Evolutionary conservation across 768 basidiomycete genomes (phyloP), one percentile per base, ranked within the genome.

Genomic region (Boletus huronensis): DNA sequence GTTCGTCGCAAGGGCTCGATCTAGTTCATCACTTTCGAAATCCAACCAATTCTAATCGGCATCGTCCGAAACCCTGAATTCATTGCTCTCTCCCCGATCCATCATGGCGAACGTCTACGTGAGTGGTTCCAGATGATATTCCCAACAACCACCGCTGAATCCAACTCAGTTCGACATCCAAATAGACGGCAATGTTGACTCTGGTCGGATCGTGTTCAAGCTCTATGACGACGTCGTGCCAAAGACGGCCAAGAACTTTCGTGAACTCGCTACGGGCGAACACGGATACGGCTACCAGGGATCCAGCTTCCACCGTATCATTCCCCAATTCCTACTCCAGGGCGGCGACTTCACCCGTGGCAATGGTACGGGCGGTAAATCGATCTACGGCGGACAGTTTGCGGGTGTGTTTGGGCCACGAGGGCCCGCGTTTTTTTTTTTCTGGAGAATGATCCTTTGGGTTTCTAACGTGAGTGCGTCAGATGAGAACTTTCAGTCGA

Each of bases 401-500:
- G n/a, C n/a, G n/a, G n/a, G n/a, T n/a, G n/a, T n/a, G n/a, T n/a
- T n/a, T n/a, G n/a, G n/a, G n/a, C n/a, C n/a, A n/a, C n/a, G n/a
- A n/a, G n/a, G n/a, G n/a, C n/a, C 1, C 31, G 5, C 31, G 34
- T 35, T 16, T 17, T n/a, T n/a, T n/a, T n/a, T n/a, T n/a, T n/a
- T n/a, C n/a, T n/a, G n/a, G n/a, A n/a, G 31, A 28, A 5, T 8
- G 31, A 21, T 21, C n/a, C 11, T 3, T 41, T 7, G 28, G 25
- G 21, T 45, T 32, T 44, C 65, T 68, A 52, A 51, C 19, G 1
- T 52, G 46, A 67, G 74, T 72, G 10, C 1, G 23, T 0, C 21
- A 82, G 94, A 96, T 64, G 94, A 96, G 75, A 95, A 94, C 79
- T 90, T 91, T 72, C 62, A 75, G 58, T 66, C 84, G 56, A 85